Conservation (phyloP, 305 asterid genomes). For the Fraxinus angustifolia region DNA sequence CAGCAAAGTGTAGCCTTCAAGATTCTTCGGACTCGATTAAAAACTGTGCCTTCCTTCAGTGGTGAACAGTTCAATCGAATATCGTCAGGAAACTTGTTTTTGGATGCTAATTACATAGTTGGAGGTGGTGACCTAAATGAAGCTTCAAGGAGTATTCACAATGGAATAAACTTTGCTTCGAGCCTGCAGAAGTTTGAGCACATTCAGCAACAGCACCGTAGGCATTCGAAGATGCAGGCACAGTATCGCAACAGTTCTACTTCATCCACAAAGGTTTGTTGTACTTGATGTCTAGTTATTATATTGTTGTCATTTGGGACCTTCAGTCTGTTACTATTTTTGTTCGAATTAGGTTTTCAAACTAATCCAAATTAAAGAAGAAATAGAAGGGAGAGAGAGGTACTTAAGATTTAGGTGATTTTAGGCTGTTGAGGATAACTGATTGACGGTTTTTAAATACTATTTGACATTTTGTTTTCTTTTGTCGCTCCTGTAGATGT, state of each 20-base stretch:
- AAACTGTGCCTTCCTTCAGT: constrained; percentile 85
- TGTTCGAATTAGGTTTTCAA: not conserved
- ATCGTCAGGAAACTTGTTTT: constrained; percentile 40
- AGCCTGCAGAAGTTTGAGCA: constrained; percentile 67
- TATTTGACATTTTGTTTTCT: not conserved
- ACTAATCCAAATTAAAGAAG: not conserved
- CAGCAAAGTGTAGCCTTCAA: constrained; percentile 99
- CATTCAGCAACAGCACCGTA: constrained; percentile 77
- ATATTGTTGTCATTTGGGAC: not conserved
- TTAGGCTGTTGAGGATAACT: not conserved
- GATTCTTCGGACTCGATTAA: constrained; percentile 79
- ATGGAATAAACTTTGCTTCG: constrained; percentile 62
- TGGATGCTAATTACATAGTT: constrained; percentile 43
- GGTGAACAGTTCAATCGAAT: constrained; percentile 49
- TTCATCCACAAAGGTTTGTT: constrained; percentile 58
- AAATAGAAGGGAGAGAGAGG: not conserved
- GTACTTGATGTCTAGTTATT: not conserved
- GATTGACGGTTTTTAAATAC: not conserved
- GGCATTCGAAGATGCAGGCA: constrained; percentile 47
- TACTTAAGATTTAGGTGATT: not conserved
- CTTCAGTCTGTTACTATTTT: not conserved
- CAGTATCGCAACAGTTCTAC: constrained; percentile 43
- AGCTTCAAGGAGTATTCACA: constrained; percentile 36
- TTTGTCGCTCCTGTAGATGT: not conserved
- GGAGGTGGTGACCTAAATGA: constrained; percentile 57